phyloP scores from a whole-genome alignment of 805 yeast genomes.

The Jamesozyma lodderae region DNA sequence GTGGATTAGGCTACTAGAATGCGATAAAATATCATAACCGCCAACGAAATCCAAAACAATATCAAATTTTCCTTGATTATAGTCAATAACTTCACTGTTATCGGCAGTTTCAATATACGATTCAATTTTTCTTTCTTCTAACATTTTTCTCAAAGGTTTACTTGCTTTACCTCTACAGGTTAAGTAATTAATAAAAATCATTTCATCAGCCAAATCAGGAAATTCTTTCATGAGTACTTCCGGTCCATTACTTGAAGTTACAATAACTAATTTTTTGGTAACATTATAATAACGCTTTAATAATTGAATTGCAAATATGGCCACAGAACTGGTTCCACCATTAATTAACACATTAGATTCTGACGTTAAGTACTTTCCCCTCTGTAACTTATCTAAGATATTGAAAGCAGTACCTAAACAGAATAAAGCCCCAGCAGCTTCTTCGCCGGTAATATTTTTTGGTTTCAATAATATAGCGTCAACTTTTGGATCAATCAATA shows the following conservation, averaged over 20 bases:
- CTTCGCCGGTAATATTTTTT: slow-evolving; percentile 35
- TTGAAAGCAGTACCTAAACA: slow-evolving; percentile 56
- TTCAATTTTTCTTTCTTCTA: slow-evolving; percentile 27
- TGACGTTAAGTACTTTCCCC: slow-evolving; percentile 26
- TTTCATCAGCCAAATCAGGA: slow-evolving; percentile 34
- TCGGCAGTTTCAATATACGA: slow-evolving; percentile 15
- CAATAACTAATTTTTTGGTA: slow-evolving; percentile 41
- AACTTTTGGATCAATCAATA: slow-evolving; percentile 42
- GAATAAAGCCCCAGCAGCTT: slow-evolving; percentile 58
- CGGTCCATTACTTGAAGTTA: slow-evolving; percentile 48
- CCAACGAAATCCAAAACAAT: slow-evolving; percentile 64
- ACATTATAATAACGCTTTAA: slow-evolving; percentile 44
- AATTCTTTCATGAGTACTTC: slow-evolving; percentile 34
- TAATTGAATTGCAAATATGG: slow-evolving; percentile 51
- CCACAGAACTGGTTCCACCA: slow-evolving; percentile 74
- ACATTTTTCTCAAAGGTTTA: slow-evolving; percentile 27
- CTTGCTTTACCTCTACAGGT: slow-evolving; percentile 28
- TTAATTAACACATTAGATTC: slow-evolving; percentile 49
- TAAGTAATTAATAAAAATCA: slow-evolving; percentile 30
- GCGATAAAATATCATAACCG: slow-evolving; percentile 43
- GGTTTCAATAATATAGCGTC: slow-evolving; percentile 45
- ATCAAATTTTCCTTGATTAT: slow-evolving; percentile 44
- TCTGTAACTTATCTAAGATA: slow-evolving; percentile 30
- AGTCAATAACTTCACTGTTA: slow-evolving; percentile 17
- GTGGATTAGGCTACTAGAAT: slow-evolving; percentile 37